Percentiles rank a stretch among this genome's conserved stretches.
Evolutionary conservation across 257 asterid genomes (phyloP).

Genomic region (Nicotiana tabacum): DNA sequence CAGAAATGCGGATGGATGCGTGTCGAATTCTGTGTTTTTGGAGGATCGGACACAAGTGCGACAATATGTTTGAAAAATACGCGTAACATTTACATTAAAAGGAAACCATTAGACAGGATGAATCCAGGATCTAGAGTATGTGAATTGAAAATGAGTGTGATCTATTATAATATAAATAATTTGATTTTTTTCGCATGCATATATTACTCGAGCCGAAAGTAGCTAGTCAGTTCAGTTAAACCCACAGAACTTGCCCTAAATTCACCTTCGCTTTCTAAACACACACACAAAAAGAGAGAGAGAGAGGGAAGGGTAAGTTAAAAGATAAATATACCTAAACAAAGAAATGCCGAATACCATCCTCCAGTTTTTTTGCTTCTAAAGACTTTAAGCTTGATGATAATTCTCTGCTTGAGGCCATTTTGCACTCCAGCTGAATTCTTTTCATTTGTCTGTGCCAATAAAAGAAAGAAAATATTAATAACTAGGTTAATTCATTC

Average conservation of each 20-base stretch:
- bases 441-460: not conserved
- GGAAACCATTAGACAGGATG: too few species aligned
- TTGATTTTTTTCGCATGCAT: too few species aligned
- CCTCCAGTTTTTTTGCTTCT: conserved; percentile 38
- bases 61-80: too few species aligned
- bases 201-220: not conserved
- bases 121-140: too few species aligned
- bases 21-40: too few species aligned
- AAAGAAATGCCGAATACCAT: conserved; percentile 53
- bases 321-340: conserved; percentile 42
- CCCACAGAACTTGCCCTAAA: too few species aligned
- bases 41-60: rapidly evolving
- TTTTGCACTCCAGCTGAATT: not conserved
- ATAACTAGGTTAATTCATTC: not conserved
- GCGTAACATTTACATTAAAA: too few species aligned
- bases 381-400: not conserved
- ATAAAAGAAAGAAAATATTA: not conserved
- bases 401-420: not conserved
- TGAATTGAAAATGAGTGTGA: too few species aligned
- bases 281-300: too few species aligned
- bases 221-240: not conserved
- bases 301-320: not conserved
- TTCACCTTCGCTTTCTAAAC: not conserved
- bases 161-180: too few species aligned
- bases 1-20: too few species aligned